Evolutionary conservation across 495 filamentous ascomycete species (phyloP), one percentile per base, ranked within the genome.

Genomic region (Penicillium steckii): DNA sequence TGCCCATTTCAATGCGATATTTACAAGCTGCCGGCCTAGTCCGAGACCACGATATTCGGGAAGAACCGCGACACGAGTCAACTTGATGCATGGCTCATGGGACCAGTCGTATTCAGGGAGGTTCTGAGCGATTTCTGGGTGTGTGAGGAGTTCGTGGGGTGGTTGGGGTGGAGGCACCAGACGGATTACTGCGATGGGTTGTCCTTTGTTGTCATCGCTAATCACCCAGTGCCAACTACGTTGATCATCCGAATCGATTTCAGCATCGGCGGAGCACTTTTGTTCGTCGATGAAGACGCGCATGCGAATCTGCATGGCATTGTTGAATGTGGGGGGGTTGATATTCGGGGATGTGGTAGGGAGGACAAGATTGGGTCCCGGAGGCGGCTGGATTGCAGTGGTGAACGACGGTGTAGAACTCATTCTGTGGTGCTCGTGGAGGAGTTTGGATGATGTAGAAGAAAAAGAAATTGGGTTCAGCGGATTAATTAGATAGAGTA

Each of bases 201-300:
- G 29, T 46, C n/a, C 6, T 17, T 8, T 37, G 24, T 3, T 8
- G 42, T 8, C 18, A 32, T 49, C 55, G 69, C 91, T 95, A 23
- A 84, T 70, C 24, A 96, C 81, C 86, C 88, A 96, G 66, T 96
- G 91, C 73, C 83, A 90, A 53, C 81, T 84, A 7, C 89, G 80
- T 2, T 71, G 17, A 66, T 97, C 93, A 66, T 96, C 90, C 2
- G 68, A 68, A 72, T 97, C 93, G 59, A 88, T 74, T 60, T 97
- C 93, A 59, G 79, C 78, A 2, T 81, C 80, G 0, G 82, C 65
- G 0, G 86, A 79, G 23, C 88, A 80, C 9, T 73, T 56, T 58
- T 96, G 92, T 67, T 95, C 91, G 18, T 77, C 50, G 12, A 91
- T 81, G 67, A 90, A 97, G 56, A 97, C 92, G 26, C 70, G 64